These are phyloP conservation scores for Monilinia polystroma DNA, from an alignment of 2,329 filamentous ascomycete genomes.

Conservation along the genomic window DNA sequence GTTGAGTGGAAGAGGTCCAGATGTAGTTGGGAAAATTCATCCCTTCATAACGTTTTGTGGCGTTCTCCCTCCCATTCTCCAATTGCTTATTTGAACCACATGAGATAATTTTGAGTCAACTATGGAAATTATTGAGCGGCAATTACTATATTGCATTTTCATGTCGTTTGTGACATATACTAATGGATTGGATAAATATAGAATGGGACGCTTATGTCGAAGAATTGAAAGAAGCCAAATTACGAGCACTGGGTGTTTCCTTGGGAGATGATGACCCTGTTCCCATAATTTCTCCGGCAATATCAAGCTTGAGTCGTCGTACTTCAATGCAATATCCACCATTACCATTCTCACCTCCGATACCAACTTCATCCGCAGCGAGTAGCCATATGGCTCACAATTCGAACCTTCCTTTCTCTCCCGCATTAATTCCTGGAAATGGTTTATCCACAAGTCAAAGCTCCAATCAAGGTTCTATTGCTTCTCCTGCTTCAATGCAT, in stretches of 20 bases:
- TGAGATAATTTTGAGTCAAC: background rate
- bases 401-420: constrained; percentile 53
- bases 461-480: constrained; percentile 61
- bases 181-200: constrained; percentile 26
- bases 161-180: constrained; percentile 6
- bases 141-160: constrained; percentile 2
- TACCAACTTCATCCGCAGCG: constrained; percentile 74
- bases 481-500: constrained; percentile 71
- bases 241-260: constrained; percentile 86
- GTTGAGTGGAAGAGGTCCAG: background rate
- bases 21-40: background rate
- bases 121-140: background rate
- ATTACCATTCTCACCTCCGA: constrained; percentile 77
- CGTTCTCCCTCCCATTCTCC: constrained; percentile 10
- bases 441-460: constrained; percentile 61
- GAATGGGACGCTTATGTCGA: constrained; percentile 78
- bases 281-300: constrained; percentile 65
- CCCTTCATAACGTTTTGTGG: constrained; percentile 2
- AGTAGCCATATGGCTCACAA: constrained; percentile 60
- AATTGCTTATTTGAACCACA: constrained; percentile 14
- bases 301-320: constrained; percentile 60
- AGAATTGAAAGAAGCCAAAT: constrained; percentile 83
- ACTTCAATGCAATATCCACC: constrained; percentile 72
- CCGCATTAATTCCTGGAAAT: constrained; percentile 57
- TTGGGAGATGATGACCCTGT: constrained; percentile 69